These are phyloP conservation scores for Capsicum rhomboideum DNA, from an alignment of 257 asterid genomes.

Conservation along the genomic window DNA sequence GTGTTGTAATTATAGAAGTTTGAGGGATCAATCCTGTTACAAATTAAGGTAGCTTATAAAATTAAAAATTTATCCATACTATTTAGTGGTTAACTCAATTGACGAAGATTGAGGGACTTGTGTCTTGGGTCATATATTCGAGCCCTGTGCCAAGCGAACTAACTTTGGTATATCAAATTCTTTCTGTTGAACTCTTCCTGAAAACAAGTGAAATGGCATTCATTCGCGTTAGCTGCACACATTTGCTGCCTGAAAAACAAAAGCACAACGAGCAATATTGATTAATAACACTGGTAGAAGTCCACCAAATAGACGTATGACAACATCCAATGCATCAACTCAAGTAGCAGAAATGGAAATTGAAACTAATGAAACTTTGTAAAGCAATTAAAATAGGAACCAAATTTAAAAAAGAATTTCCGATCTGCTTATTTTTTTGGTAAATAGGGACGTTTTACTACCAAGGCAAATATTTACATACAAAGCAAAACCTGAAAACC, in stretches of 20 bases:
- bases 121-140: neutral
- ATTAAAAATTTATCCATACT: neutral
- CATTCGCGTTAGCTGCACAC: conserved; percentile 25
- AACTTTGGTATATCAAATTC: conserved; percentile 10
- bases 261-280: conserved; percentile 38
- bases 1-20: neutral
- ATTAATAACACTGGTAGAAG: neutral
- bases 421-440: too few species aligned
- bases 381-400: conserved; percentile 7
- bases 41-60: neutral
- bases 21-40: neutral
- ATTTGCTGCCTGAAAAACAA: conserved; percentile 36
- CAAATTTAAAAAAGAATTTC: neutral
- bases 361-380: neutral
- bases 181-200: conserved; percentile 20
- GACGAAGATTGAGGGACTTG: neutral
- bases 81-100: neutral
- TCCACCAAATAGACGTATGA: neutral
- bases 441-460: too few species aligned
- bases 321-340: conserved; percentile 50
- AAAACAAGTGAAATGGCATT: conserved; percentile 10
- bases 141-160: neutral
- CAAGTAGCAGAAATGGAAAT: conserved; percentile 15
- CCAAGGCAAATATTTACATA: too few species aligned
- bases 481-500: too few species aligned